Base-by-base conservation (phyloP, 371 early-diverging fungal genomes). In the Mucor racemosus region DNA sequence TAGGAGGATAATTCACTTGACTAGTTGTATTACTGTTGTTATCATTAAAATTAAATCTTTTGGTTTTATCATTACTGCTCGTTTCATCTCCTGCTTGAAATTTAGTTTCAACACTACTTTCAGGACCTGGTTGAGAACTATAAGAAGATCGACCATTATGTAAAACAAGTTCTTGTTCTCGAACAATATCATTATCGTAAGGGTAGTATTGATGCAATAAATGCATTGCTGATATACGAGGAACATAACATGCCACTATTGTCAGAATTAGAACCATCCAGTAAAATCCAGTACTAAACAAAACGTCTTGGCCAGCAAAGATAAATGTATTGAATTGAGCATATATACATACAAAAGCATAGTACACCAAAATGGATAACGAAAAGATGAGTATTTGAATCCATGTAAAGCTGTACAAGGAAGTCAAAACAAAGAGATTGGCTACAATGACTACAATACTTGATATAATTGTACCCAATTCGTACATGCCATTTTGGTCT, bases 341-440 rank as follows among this genome's bases (percentile, higher is more conserved):
- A 62, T 84, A 88, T 7, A 81, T 56, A 33, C 79, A 68, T 0
- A 87, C 78, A 69, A 86, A 89, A 3, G 73, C 73, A 64, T 80
- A 82, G 58, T 78, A 82, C 21, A 72, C 67, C 14, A 75, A 39
- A 60, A 88, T 82, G 33, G 89, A 88, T 10, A 86, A 76, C 26
- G 80, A 65, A 21, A 88, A 90, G 54, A 89, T 81, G 1, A 82
- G 57, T n/a, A 75, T 69, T 54, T 90, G 83, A 58, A 93, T 72
- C 86, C 91, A 94, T 0, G 92, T 91, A 87, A 93, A 95, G 61
- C 86, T 85, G 66, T 85, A 84, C 69, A 89, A 87, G 62, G 90
- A 92, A 63, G 92, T 63, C 13, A 84, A 89, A 40, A 94, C 90
- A 79, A 91, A 93, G 46, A 94, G 69, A 75, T 96, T 97, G 66